Evolutionary conservation across 257 asterid genomes (phyloP).

Genomic region (Fraxinus quadrangulata): DNA sequence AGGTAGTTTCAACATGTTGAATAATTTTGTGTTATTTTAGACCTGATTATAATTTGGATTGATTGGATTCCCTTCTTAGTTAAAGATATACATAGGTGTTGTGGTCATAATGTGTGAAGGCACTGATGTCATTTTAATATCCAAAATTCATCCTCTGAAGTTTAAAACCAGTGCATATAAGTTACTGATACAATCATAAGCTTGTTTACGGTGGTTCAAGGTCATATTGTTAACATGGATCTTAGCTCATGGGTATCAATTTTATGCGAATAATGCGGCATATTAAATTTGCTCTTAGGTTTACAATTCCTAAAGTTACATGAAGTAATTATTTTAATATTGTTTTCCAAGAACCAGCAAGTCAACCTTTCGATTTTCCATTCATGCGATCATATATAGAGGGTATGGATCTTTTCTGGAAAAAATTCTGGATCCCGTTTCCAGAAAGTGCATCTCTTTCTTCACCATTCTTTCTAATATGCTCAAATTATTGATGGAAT

Average conservation of each 20-base stretch:
- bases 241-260: not conserved
- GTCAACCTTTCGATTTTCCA: not conserved
- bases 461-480: not conserved
- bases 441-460: not conserved
- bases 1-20: not conserved
- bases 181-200: not conserved
- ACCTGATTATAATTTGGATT: not conserved
- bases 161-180: not conserved
- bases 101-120: not conserved
- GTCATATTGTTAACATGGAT: not conserved
- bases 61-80: not conserved
- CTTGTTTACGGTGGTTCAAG: not conserved
- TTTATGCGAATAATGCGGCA: slow-evolving; percentile 12
- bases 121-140: not conserved
- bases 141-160: not conserved
- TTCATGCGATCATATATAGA: not conserved
- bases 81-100: not conserved
- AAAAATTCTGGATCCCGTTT: not conserved
- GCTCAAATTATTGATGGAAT: not conserved
- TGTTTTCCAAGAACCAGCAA: too few species aligned
- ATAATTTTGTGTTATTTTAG: not conserved
- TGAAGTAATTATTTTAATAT: too few species aligned
- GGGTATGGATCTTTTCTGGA: not conserved
- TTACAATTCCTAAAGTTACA: not conserved
- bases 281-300: not conserved